Percentiles rank a stretch among this genome's conserved stretches.
phyloP scores from a whole-genome alignment of 2,329 filamentous ascomycete species.

The Ophiostoma triangulosporum region DNA sequence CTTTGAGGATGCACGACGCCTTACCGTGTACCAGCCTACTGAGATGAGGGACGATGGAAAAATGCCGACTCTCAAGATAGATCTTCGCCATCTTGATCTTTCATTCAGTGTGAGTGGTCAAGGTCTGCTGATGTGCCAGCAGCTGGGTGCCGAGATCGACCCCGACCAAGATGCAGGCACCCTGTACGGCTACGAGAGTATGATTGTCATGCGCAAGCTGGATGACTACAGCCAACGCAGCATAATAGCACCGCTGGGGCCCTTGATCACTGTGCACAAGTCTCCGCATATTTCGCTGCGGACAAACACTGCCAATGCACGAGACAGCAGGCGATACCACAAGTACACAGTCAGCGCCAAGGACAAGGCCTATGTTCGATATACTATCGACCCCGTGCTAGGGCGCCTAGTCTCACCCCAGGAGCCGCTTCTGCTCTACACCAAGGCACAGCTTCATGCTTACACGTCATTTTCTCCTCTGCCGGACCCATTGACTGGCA shows the following conservation, averaged over 20 bases:
- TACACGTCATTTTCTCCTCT: constrained; percentile 40
- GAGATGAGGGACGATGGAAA: constrained; percentile 18
- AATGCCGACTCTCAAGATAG: constrained; percentile 19
- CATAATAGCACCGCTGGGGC: constrained; percentile 40
- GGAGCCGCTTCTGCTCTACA: constrained; percentile 40
- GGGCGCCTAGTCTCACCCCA: constrained; percentile 42
- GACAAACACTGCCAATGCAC: background rate
- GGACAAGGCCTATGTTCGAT: constrained; percentile 31
- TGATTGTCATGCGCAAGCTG: constrained; percentile 38
- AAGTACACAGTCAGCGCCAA: constrained; percentile 15
- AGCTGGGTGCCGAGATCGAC: constrained; percentile 41
- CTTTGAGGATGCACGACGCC: constrained; percentile 31
- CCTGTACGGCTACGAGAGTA: constrained; percentile 44
- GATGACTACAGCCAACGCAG: constrained; percentile 27
- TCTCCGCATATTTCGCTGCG: constrained; percentile 30
- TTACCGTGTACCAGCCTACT: constrained; percentile 34
- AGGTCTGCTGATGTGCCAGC: constrained; percentile 29
- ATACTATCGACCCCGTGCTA: constrained; percentile 38
- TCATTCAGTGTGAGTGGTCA: constrained; percentile 35
- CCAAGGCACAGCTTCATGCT: constrained; percentile 46
- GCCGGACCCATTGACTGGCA: constrained; percentile 41
- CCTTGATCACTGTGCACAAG: constrained; percentile 16
- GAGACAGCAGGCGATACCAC: constrained; percentile 3
- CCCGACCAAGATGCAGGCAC: constrained; percentile 44
- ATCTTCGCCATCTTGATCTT: constrained; percentile 39